These are phyloP conservation scores for Sporisorium graminicola DNA, from an alignment of 1,284 basidiomycete species.

Conservation along the genomic window DNA sequence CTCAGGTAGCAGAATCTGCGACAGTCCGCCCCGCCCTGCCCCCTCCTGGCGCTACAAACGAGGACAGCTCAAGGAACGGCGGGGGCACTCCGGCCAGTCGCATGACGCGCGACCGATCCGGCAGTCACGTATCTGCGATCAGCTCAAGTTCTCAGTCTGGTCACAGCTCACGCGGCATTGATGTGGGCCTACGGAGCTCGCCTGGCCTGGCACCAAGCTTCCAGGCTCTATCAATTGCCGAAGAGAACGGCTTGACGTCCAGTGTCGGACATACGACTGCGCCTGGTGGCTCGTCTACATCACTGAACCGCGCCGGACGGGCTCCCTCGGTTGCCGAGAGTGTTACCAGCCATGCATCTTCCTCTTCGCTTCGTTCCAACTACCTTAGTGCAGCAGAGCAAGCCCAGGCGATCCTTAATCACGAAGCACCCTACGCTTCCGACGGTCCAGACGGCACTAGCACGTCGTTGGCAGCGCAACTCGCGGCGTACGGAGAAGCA, in stretches of 20 bases:
- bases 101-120: slow-evolving; percentile 41
- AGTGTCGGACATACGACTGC: neutral
- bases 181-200: slow-evolving; percentile 22
- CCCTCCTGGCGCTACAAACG: neutral
- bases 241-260: slow-evolving; percentile 31
- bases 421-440: slow-evolving; percentile 28
- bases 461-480: slow-evolving; percentile 44
- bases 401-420: slow-evolving; percentile 53
- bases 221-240: slow-evolving; percentile 44
- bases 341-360: slow-evolving; percentile 32
- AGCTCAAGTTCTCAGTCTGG: slow-evolving; percentile 46
- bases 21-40: neutral
- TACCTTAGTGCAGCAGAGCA: slow-evolving; percentile 53
- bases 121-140: slow-evolving; percentile 41
- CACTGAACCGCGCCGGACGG: slow-evolving; percentile 19
- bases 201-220: slow-evolving; percentile 33
- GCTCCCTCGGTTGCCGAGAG: slow-evolving; percentile 33
- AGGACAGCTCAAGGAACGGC: slow-evolving; percentile 1
- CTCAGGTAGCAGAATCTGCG: slow-evolving; percentile 5
- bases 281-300: slow-evolving; percentile 3
- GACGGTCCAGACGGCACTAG: slow-evolving; percentile 45
- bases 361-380: slow-evolving; percentile 46
- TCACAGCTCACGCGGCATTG: slow-evolving; percentile 25
- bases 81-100: neutral
- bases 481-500: slow-evolving; percentile 59